Percentiles rank a stretch among this genome's conserved stretches.
These are phyloP conservation scores for Aureobasidium sp. DNA, from an alignment of 2,329 filamentous ascomycete genomes.

Conservation along the genomic window DNA sequence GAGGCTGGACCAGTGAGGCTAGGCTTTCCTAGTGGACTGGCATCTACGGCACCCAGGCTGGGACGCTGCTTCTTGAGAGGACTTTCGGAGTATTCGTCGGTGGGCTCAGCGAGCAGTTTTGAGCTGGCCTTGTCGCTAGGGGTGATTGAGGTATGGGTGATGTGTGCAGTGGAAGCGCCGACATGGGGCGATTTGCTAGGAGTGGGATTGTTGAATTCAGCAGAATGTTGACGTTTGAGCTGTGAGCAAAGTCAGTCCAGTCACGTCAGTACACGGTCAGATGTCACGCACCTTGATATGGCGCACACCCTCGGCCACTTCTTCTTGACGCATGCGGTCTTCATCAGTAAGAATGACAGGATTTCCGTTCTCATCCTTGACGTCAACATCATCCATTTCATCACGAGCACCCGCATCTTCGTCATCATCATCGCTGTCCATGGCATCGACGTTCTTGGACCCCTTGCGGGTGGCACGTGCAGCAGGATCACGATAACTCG, in stretches of 20 bases:
- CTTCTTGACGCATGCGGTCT: constrained; percentile 64
- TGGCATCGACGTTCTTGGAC: constrained; percentile 44
- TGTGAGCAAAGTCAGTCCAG: constrained; percentile 31
- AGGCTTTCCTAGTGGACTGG: neutral
- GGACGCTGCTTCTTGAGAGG: constrained; percentile 70
- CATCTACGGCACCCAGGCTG: constrained; percentile 37
- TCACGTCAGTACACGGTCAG: neutral
- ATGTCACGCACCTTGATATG: constrained; percentile 62
- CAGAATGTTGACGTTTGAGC: constrained; percentile 76
- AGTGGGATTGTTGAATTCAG: constrained; percentile 48
- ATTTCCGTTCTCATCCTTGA: constrained; percentile 56
- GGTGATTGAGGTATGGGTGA: constrained; percentile 31
- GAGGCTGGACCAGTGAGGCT: constrained; percentile 5
- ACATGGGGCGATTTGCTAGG: constrained; percentile 35
- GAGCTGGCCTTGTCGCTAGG: constrained; percentile 26
- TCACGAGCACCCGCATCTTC: constrained; percentile 58
- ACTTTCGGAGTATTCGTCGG: constrained; percentile 52
- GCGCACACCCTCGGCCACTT: constrained; percentile 72
- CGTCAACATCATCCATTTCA: constrained; percentile 51
- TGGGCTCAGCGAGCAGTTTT: constrained; percentile 32
- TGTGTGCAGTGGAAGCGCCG: constrained; percentile 30
- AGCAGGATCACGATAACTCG: constrained; percentile 59
- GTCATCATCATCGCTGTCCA: constrained; percentile 69
- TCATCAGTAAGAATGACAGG: constrained; percentile 56
- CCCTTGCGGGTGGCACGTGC: constrained; percentile 50